Percentiles rank a stretch among this genome's conserved stretches.
These are phyloP conservation scores for Leishmania turanica DNA, from an alignment of 208 protist species.

Conservation along the genomic window DNA sequence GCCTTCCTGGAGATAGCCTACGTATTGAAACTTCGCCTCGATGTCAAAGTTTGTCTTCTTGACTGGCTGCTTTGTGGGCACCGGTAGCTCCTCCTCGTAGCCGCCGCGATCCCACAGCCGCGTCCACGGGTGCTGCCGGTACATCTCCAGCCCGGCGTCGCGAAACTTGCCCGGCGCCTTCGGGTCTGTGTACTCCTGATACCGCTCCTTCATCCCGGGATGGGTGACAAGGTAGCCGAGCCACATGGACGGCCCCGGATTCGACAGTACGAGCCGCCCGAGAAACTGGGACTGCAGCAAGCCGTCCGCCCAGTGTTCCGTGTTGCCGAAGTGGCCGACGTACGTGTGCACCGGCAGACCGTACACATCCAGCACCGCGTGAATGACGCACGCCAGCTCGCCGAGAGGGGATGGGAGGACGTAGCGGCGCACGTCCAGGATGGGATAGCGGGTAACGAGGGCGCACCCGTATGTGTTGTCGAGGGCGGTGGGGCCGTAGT, in stretches of 20 bases:
- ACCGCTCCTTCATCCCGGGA: conserved; percentile 50
- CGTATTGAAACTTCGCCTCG: conserved; percentile 50
- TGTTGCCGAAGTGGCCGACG: conserved; percentile 87
- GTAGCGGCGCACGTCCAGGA: conserved; percentile 64
- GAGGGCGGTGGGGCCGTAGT: conserved; percentile 74
- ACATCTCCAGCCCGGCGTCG: conserved; percentile 70
- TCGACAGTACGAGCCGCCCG: conserved; percentile 41
- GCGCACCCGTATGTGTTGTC: conserved; percentile 88
- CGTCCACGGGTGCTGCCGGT: conserved; percentile 57
- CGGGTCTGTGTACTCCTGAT: conserved; percentile 58
- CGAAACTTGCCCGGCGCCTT: conserved; percentile 51
- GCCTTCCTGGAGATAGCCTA: conserved; percentile 41
- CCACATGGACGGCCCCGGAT: conserved; percentile 71
- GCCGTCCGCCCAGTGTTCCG: conserved; percentile 82
- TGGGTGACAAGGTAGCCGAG: conserved; percentile 84
- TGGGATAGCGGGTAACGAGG: conserved; percentile 78
- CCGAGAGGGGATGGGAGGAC: conserved; percentile 75
- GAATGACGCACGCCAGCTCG: conserved; percentile 71
- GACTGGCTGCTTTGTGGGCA: conserved; percentile 17
- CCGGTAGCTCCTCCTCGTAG: conserved; percentile 51
- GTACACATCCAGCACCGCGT: conserved; percentile 73
- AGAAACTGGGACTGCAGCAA: conserved; percentile 86
- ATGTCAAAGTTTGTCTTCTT: conserved; percentile 63
- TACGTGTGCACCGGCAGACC: conserved; percentile 68
- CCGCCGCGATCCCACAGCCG: conserved; percentile 69